Conservation (phyloP, 1,139 yeast species). For the Scheffersomyces lignicola region DNA sequence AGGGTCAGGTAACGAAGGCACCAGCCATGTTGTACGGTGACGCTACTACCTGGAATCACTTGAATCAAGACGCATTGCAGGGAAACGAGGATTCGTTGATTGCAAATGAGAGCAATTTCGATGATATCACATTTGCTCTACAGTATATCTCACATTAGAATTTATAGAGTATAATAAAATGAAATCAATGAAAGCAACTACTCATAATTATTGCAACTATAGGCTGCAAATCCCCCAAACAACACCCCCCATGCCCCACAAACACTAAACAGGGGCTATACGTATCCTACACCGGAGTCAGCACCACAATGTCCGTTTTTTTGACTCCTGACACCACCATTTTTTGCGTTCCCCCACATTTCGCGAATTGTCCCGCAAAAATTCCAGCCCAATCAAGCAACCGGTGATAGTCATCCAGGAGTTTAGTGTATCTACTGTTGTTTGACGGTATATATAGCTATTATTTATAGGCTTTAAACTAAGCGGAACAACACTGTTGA, state of each 20-base stretch:
- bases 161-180: too few species aligned
- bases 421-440: not conserved
- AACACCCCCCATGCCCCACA: too few species aligned
- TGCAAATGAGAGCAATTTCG: slow-evolving; percentile 66
- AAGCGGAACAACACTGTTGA: too few species aligned
- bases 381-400: not conserved
- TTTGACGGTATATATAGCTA: not conserved
- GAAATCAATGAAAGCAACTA: too few species aligned
- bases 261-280: too few species aligned
- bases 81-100: slow-evolving; percentile 75
- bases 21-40: slow-evolving; percentile 97
- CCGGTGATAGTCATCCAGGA: not conserved
- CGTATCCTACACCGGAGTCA: too few species aligned
- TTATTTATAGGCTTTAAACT: too few species aligned
- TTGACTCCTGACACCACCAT: too few species aligned
- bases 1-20: slow-evolving; percentile 62
- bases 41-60: slow-evolving; percentile 96
- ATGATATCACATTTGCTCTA: slow-evolving; percentile 82
- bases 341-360: slow-evolving; percentile 8
- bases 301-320: not conserved
- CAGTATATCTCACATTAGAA: slow-evolving; percentile 86
- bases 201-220: too few species aligned
- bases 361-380: slow-evolving; percentile 2
- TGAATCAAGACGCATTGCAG: slow-evolving; percentile 59
- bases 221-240: too few species aligned